Evolutionary conservation across 257 asterid genomes (phyloP), one percentile per base, ranked within the genome.

Genomic region (Paulownia fortunei): DNA sequence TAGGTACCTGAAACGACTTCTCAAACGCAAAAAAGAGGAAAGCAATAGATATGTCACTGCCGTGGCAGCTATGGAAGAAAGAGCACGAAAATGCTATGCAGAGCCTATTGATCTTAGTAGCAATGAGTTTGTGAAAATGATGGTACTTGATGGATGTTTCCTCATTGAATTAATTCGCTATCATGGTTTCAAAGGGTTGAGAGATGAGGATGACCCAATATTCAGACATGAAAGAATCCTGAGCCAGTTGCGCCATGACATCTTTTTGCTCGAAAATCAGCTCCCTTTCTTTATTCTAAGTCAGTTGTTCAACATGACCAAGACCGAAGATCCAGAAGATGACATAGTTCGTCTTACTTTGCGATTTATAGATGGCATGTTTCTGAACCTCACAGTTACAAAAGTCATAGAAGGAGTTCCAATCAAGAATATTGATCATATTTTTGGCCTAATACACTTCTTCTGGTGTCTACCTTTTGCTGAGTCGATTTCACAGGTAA

Each of bases 231-330:
- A 8, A 56, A 56, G 5, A 2, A 47, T 70, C 11, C 62, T 6
- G 21, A 16, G 46, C 8, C 47, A 67, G 12, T 44, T 67, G 41
- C 15, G 23, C 21, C 52, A 36, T 23, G 78, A 73, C 37, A 41
- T 73, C 16, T 2, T 60, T 8, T 5, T 59, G 54, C 34, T 73
- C 19, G 76, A 71, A 36, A 71, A 71, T 37, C 76, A 58, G 46
- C 46, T 73, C 41, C 78, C 78, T 2, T 61, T 59, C 24, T 59
- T 73, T n/a, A n/a, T n/a, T n/a, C n/a, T n/a, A n/a, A n/a, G n/a
- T n/a, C n/a, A n/a, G n/a, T n/a, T n/a, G n/a, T 30, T n/a, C n/a
- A n/a, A n/a, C n/a, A n/a, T n/a, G n/a, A n/a, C n/a, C n/a, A n/a
- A n/a, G n/a, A n/a, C n/a, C n/a, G 4, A 52, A 2, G 8, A 52